Evolutionary conservation across 768 basidiomycete genomes (phyloP).

Genomic region (Collybiopsis confluens): DNA sequence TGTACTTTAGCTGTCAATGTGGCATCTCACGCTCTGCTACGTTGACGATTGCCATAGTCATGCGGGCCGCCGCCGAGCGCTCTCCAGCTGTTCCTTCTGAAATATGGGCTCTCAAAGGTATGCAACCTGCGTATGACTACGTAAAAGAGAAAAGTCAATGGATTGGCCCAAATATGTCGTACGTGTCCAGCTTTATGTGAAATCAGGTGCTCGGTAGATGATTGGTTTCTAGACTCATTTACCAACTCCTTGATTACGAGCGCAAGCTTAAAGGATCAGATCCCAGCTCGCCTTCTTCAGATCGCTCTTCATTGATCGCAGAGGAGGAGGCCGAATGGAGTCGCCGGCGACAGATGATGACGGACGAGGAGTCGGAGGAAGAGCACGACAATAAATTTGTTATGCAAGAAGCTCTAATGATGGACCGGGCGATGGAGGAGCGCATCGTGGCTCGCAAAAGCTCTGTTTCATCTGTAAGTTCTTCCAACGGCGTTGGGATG

Average conservation of each 20-base stretch:
- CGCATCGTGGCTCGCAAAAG: slow-evolving; percentile 72
- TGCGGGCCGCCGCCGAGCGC: slow-evolving; percentile 80
- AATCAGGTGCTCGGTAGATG: too few species aligned
- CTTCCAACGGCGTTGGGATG: slow-evolving; percentile 57
- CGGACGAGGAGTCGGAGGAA: slow-evolving; percentile 51
- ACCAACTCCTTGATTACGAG: slow-evolving; percentile 91
- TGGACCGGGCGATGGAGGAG: slow-evolving; percentile 87
- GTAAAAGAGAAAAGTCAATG: slow-evolving; percentile 87
- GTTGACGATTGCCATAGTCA: slow-evolving; percentile 84
- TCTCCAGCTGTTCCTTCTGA: slow-evolving; percentile 66
- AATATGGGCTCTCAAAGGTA: slow-evolving; percentile 76
- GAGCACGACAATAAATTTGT: slow-evolving; percentile 50
- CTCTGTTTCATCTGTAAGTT: slow-evolving; percentile 57
- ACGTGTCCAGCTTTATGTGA: slow-evolving; percentile 31
- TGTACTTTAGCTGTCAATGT: slow-evolving; percentile 73
- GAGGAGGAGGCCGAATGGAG: slow-evolving; percentile 83
- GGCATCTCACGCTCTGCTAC: slow-evolving; percentile 91
- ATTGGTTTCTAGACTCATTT: slow-evolving; percentile 64
- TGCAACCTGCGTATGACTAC: slow-evolving; percentile 87
- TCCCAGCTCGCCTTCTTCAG: slow-evolving; percentile 48
- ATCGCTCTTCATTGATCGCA: slow-evolving; percentile 45
- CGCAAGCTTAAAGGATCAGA: slow-evolving; percentile 56
- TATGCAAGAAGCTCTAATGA: slow-evolving; percentile 74
- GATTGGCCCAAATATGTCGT: slow-evolving; percentile 95
- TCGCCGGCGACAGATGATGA: slow-evolving; percentile 57